These are phyloP conservation scores for Penicillium steckii DNA, from an alignment of 495 filamentous ascomycete genomes.

Conservation along the genomic window DNA sequence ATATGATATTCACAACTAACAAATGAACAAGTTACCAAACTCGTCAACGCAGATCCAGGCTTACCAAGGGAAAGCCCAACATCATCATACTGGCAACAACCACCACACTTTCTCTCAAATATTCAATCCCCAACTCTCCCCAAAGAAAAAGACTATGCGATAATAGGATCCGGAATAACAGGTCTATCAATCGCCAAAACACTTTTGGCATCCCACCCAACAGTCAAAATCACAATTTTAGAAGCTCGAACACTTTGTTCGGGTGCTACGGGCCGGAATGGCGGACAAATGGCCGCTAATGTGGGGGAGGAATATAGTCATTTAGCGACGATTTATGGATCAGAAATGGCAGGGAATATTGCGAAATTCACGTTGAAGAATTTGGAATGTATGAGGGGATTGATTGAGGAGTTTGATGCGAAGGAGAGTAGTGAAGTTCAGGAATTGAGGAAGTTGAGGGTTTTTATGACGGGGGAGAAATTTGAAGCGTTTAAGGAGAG, in stretches of 20 bases:
- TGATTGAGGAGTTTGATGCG: constrained; percentile 25
- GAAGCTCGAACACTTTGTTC: constrained; percentile 79
- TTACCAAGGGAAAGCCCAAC: constrained; percentile 60
- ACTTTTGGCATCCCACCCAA: constrained; percentile 39
- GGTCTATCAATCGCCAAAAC: constrained; percentile 60
- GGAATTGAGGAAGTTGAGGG: constrained; percentile 27
- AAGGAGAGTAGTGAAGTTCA: constrained; percentile 26
- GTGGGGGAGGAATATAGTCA: constrained; percentile 32
- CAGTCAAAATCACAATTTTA: constrained; percentile 37
- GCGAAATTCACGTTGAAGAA: constrained; percentile 30
- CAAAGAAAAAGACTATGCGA: constrained; percentile 50
- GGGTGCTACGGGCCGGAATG: constrained; percentile 71
- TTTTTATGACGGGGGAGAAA: constrained; percentile 23
- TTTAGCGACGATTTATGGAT: constrained; percentile 20
- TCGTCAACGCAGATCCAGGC: constrained; percentile 31
- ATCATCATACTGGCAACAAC: constrained; percentile 68
- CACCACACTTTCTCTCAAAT: constrained; percentile 56
- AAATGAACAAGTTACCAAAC: constrained; percentile 5
- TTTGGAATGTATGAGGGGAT: constrained; percentile 26
- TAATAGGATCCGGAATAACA: constrained; percentile 72
- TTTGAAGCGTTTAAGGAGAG: constrained; percentile 26
- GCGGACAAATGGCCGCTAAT: constrained; percentile 37
- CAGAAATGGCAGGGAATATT: constrained; percentile 28
- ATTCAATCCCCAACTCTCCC: constrained; percentile 48
- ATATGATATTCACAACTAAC: background rate